Evolutionary conservation across 441 rosid genomes (phyloP), one percentile per base, ranked within the genome.

Genomic region (Croton setiger): DNA sequence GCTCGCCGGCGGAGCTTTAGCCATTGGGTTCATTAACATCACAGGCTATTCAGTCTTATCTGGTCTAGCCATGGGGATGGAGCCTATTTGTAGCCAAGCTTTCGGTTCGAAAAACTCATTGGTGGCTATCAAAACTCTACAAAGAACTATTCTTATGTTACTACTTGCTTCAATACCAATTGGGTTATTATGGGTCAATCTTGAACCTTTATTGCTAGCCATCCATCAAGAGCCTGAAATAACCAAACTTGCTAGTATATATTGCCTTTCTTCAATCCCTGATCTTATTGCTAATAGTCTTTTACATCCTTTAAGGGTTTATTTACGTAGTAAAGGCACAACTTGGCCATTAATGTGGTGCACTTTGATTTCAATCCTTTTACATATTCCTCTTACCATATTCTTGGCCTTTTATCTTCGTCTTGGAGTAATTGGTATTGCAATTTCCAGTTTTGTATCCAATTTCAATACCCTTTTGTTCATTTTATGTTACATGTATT

Each of bases 301-400:
- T 31, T 87, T 88, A 51, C 96, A 87, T 23, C 98, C 98, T 48
- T 52, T 85, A 55, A 87, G 97, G 45, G 88, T 93, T 21, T 93
- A 93, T 74, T 76, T 93, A 59, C 92, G 98, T 2, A 80, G 89
- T 69, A 87, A 83, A 81, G 98, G 96, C 3, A 84, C 84, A 0
- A 86, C 96, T 15, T 91, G 98, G 98, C 98, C 93, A 5, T 79
- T 89, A 65, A 80, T 93, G 88, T 90, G 97, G 97, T 84, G 90
- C 75, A 81, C 88, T 49, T 59, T 86, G 8, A 27, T 80, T 48
- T 86, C 97, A 14, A 70, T 80, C 39, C 12, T 82, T 72, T 74
- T 87, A 45, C 96, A 93, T 70, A 60, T 85, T 35, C 96, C 96
- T 0, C 71, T 88, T 60, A 82, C 91, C 3, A 62, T 79, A 51